Conservation (phyloP, 1,284 basidiomycete genomes). For the Pseudomicrostroma phylloplanum region DNA sequence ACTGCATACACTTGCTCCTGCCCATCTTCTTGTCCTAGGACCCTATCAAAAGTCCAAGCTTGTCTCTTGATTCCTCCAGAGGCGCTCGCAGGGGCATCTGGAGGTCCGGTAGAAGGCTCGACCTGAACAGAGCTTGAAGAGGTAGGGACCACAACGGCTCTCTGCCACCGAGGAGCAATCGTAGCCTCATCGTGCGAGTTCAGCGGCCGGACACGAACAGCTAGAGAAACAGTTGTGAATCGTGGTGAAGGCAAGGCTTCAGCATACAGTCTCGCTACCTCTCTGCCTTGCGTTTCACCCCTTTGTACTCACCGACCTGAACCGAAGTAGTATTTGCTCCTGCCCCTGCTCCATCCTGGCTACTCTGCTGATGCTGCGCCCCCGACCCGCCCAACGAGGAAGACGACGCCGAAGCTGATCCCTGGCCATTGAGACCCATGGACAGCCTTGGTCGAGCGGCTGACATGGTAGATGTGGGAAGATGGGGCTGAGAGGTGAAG, state of each 20-base stretch:
- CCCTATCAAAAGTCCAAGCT: conserved; percentile 86
- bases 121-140: conserved; percentile 51
- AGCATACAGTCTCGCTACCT: background rate
- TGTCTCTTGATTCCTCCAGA: conserved; percentile 61
- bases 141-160: conserved; percentile 65
- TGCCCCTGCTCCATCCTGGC: conserved; percentile 8
- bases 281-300: background rate
- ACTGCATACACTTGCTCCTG: conserved; percentile 78
- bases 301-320: conserved; percentile 13
- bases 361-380: background rate
- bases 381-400: background rate
- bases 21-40: conserved; percentile 72
- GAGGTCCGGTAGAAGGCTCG: conserved; percentile 21
- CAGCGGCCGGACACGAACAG: conserved; percentile 83
- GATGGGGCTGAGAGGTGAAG: no score
- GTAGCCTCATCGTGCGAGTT: conserved; percentile 68
- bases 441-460: background rate
- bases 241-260: background rate
- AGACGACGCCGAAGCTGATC: no score
- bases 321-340: conserved; percentile 11
- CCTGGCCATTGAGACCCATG: background rate
- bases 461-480: no score
- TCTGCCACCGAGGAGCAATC: conserved; percentile 88
- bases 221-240: conserved; percentile 53
- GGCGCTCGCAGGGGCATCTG: conserved; percentile 53